Evolutionary conservation across 148 eudicot genomes (phyloP), one percentile per base, ranked within the genome.

Genomic region (Beta vulgaris): DNA sequence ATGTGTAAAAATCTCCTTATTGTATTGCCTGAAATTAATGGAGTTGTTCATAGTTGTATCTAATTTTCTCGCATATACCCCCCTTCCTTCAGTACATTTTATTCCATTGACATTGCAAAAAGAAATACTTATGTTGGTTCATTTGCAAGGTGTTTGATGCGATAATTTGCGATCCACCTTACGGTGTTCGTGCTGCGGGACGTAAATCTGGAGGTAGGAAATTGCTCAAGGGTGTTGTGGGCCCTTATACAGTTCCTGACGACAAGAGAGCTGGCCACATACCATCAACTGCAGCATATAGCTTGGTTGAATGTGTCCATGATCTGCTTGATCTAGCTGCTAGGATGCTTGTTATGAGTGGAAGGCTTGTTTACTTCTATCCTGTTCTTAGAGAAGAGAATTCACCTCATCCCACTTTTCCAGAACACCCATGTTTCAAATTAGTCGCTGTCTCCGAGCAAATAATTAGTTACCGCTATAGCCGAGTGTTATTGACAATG

Each of bases 131-230:
- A 48, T 31, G 19, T 35, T 74, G 43, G 39, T 76, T 58, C 31
- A 28, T 34, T 67, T 65, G 66, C 66, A 57, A 92, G 99, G 66
- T 95, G 71, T 89, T 92, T 70, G 94, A 95, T 84, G 99, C 99
- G 77, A 91, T 95, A 79, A 95, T 95, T 36, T 95, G 99, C 43
- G 99, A 95, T 68, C 99, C 99, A 46, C 99, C 99, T 43, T 95
- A 95, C 40, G 99, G 99, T 28, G 99, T 95, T 53, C 97, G 99
- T 73, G 99, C 99, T 37, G 99, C 98, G 4, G 99, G 99, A 3
- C 99, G 99, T 64, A 95, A 95, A 85, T 95, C 99, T 16, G 99
- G 99, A 73, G 99, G 99, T 25, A 82, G 99, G 34, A 95, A 95
- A 81, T 84, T 95, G 64, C 81, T 95, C 71, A 95, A 92, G 82